These are phyloP conservation scores for Porodaedalea pini DNA, from an alignment of 1,284 basidiomycete species.

Conservation along the genomic window DNA sequence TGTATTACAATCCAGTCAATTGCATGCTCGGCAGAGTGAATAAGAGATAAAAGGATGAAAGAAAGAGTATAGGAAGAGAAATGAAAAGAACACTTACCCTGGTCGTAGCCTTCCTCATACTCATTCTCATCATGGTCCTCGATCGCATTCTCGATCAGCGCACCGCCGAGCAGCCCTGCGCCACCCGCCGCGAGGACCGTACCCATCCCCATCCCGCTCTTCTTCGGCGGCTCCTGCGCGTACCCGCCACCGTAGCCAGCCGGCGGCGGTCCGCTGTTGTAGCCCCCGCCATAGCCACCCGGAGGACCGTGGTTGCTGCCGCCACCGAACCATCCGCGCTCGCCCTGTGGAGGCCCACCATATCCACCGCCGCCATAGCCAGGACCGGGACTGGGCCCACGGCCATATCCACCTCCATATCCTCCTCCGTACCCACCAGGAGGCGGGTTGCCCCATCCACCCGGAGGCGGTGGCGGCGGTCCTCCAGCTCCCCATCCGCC, in stretches of 20 bases:
- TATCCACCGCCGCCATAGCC: conserved; percentile 11
- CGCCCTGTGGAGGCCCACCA: conserved; percentile 1
- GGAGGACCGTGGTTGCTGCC: conserved; percentile 27
- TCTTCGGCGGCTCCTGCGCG: conserved; percentile 37
- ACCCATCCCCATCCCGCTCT: conserved; percentile 43
- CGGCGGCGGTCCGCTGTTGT: neutral
- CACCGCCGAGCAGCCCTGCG: conserved; percentile 58
- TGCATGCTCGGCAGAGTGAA: neutral
- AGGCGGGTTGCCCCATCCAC: neutral
- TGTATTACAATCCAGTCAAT: neutral
- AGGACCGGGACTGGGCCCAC: conserved; percentile 18
- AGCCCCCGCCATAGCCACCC: neutral
- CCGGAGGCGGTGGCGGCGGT: neutral
- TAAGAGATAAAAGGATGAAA: neutral
- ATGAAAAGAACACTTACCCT: conserved; percentile 30
- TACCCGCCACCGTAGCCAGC: conserved; percentile 27
- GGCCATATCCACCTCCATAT: conserved; percentile 21
- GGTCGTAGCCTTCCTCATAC: conserved; percentile 35
- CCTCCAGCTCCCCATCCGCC: neutral
- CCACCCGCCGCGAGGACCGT: conserved; percentile 36
- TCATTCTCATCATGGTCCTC: conserved; percentile 42
- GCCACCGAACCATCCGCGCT: conserved; percentile 33
- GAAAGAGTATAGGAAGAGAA: conserved; percentile 17
- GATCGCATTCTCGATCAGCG: conserved; percentile 47
- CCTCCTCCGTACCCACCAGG: conserved; percentile 13